phyloP scores from a whole-genome alignment of 495 filamentous ascomycete species.

The Penicillium turbatum region DNA sequence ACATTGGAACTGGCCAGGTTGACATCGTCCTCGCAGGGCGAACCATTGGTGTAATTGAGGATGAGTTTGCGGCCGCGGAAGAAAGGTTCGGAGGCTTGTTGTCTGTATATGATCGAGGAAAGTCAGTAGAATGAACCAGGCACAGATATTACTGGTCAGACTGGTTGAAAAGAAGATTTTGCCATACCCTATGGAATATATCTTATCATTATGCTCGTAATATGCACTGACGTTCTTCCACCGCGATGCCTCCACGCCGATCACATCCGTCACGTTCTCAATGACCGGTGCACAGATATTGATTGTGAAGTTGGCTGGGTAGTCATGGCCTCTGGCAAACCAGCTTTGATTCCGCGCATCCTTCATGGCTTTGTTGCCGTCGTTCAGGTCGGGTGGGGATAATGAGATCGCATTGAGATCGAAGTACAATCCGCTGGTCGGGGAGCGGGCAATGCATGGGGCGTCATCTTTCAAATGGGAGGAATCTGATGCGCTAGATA shows the following conservation, averaged over 20 bases:
- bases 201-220: slow-evolving; percentile 67
- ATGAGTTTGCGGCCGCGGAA: slow-evolving; percentile 88
- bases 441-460: slow-evolving; percentile 77
- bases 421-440: slow-evolving; percentile 75
- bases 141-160: background rate
- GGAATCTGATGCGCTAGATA: slow-evolving; percentile 24
- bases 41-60: slow-evolving; percentile 86
- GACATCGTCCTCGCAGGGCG: slow-evolving; percentile 57
- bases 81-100: slow-evolving; percentile 62
- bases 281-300: slow-evolving; percentile 91
- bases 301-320: slow-evolving; percentile 84
- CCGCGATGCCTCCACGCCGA: slow-evolving; percentile 56
- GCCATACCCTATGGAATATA: slow-evolving; percentile 79
- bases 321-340: slow-evolving; percentile 78
- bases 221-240: slow-evolving; percentile 90
- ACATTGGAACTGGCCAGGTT: slow-evolving; percentile 24
- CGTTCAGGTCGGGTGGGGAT: slow-evolving; percentile 44
- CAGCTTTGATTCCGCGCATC: slow-evolving; percentile 69
- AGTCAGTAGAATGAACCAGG: slow-evolving; percentile 7
- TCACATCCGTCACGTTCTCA: slow-evolving; percentile 65
- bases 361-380: slow-evolving; percentile 55
- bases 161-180: background rate
- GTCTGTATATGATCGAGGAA: slow-evolving; percentile 37
- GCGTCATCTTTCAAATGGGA: slow-evolving; percentile 25
- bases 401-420: slow-evolving; percentile 76